Percentiles rank a stretch among this genome's conserved stretches.
These are phyloP conservation scores for Ophiostoma populinum DNA, from an alignment of 2,329 filamentous ascomycete species.

Conservation along the genomic window DNA sequence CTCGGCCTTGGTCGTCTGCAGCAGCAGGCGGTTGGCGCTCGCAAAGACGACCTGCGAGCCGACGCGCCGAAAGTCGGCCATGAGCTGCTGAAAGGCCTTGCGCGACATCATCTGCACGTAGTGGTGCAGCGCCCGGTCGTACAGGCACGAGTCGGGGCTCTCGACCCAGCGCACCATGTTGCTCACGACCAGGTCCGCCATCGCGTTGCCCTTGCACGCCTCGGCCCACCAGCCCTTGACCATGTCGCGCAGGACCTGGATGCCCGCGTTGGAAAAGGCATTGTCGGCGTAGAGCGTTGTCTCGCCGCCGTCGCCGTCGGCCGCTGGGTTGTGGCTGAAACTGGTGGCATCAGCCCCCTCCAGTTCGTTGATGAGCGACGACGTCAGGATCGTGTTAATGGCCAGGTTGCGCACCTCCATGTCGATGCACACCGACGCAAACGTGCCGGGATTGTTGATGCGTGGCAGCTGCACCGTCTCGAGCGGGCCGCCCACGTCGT, in stretches of 20 bases:
- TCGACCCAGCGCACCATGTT: constrained; percentile 96
- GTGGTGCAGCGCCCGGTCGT: constrained; percentile 84
- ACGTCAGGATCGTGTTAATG: constrained; percentile 95
- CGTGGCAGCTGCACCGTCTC: constrained; percentile 84
- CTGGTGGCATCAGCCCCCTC: constrained; percentile 72
- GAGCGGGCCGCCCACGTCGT: constrained; percentile 68
- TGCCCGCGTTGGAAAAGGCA: constrained; percentile 81
- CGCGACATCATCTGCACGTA: constrained; percentile 98
- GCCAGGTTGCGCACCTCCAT: constrained; percentile 83
- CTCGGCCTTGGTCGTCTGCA: constrained; percentile 93
- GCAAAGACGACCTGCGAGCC: constrained; percentile 95
- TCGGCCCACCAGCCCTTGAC: constrained; percentile 98
- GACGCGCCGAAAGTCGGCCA: constrained; percentile 89
- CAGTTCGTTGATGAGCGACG: constrained; percentile 88
- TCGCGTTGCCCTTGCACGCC: constrained; percentile 72
- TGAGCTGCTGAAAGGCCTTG: constrained; percentile 91
- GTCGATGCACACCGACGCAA: constrained; percentile 91
- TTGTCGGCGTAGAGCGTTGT: constrained; percentile 69
- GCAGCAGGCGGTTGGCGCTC: constrained; percentile 68
- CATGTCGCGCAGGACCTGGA: constrained; percentile 88
- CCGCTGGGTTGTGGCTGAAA: constrained; percentile 68
- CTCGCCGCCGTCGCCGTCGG: constrained; percentile 42
- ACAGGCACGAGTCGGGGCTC: constrained; percentile 81
- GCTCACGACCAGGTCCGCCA: constrained; percentile 96
- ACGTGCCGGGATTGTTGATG: constrained; percentile 84